Evolutionary conservation across 805 yeast species (phyloP).

Genomic region (Yarrowia keelungensis): DNA sequence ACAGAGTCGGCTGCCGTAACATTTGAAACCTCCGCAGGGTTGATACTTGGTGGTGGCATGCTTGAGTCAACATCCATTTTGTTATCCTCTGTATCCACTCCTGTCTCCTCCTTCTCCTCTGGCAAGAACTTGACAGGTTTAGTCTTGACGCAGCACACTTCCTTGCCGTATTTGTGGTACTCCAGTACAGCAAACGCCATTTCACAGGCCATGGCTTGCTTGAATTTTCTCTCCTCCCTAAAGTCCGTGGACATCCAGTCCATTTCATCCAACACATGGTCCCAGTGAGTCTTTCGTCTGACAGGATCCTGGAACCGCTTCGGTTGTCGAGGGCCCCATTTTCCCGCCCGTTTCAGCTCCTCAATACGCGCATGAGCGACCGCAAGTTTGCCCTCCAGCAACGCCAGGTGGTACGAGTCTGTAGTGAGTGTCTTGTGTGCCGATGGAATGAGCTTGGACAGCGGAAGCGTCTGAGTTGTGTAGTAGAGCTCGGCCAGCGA

Average conservation of each 20-base stretch:
- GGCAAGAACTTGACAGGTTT: conserved; percentile 54
- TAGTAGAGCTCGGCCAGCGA: conserved; percentile 85
- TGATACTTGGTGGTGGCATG: conserved; percentile 39
- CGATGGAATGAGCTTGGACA: conserved; percentile 78
- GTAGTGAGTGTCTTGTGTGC: conserved; percentile 88
- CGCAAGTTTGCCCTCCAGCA: conserved; percentile 88
- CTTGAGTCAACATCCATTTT: conserved; percentile 32
- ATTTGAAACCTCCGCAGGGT: conserved; percentile 12
- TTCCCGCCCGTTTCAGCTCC: conserved; percentile 82
- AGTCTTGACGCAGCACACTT: conserved; percentile 62
- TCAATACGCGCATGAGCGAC: conserved; percentile 91
- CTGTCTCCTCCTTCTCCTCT: not conserved
- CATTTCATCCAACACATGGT: conserved; percentile 73
- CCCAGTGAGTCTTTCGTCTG: conserved; percentile 67
- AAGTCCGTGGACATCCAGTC: conserved; percentile 85
- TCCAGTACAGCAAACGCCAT: conserved; percentile 77
- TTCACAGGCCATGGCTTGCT: conserved; percentile 69
- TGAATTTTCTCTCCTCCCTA: conserved; percentile 71
- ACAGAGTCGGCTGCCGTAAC: not conserved
- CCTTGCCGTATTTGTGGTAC: conserved; percentile 79
- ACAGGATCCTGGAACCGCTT: conserved; percentile 71
- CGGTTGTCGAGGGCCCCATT: conserved; percentile 93
- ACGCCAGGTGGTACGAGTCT: conserved; percentile 80
- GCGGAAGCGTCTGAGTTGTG: conserved; percentile 85
- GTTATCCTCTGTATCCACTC: conserved; percentile 34